These are phyloP conservation scores for Trametes elegans DNA, from an alignment of 768 basidiomycete species.

Conservation along the genomic window DNA sequence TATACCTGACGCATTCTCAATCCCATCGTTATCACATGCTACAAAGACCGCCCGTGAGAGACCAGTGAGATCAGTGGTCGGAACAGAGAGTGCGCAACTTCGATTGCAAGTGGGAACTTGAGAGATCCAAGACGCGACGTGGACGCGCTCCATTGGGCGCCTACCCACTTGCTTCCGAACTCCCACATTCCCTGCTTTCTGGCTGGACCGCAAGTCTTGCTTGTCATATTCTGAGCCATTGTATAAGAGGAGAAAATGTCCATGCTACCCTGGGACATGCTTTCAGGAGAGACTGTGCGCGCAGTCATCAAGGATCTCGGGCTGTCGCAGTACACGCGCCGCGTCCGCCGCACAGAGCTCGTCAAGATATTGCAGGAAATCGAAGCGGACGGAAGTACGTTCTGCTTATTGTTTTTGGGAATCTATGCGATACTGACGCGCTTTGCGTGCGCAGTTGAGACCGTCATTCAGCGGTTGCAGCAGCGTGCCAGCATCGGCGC, in stretches of 20 bases:
- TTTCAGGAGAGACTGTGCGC: constrained; percentile 27
- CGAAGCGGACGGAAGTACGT: constrained; percentile 25
- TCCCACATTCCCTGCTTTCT: too few species aligned
- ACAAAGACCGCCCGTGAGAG: too few species aligned
- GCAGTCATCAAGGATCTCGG: constrained; percentile 27
- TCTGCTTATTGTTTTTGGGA: background rate
- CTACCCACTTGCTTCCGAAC: too few species aligned
- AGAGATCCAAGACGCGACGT: too few species aligned
- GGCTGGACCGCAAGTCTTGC: background rate
- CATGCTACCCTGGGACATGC: constrained; percentile 26
- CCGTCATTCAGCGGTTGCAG: constrained; percentile 5
- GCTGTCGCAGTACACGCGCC: constrained; percentile 15
- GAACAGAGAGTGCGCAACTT: too few species aligned
- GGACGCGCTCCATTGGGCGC: too few species aligned
- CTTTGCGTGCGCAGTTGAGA: background rate
- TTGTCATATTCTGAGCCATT: background rate
- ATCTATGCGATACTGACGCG: too few species aligned
- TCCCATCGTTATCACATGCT: too few species aligned
- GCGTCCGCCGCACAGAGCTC: constrained; percentile 22
- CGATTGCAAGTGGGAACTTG: too few species aligned
- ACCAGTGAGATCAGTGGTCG: too few species aligned
- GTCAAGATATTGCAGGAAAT: constrained; percentile 22
- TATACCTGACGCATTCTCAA: too few species aligned
- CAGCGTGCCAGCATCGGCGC: background rate
- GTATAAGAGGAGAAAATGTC: constrained; percentile 10